These are phyloP conservation scores for Fusarium austroafricanum DNA, from an alignment of 2,329 filamentous ascomycete species.

Conservation along the genomic window DNA sequence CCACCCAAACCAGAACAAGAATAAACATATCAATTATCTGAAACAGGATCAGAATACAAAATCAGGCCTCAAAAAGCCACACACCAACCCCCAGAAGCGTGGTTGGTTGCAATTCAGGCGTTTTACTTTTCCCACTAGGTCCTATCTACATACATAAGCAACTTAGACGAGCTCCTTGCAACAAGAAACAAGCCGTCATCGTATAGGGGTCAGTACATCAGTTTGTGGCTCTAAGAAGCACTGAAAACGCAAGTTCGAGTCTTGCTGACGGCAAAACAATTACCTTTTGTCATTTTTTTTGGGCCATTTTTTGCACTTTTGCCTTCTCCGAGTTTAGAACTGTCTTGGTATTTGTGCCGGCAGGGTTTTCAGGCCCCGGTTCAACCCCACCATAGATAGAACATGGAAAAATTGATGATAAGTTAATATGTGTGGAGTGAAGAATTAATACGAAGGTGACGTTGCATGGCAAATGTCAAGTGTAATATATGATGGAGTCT, in stretches of 20 bases:
- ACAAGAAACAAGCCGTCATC: constrained; percentile 32
- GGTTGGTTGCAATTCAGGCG: not conserved
- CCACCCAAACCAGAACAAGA: not conserved
- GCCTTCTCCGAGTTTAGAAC: not conserved
- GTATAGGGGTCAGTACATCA: constrained; percentile 43
- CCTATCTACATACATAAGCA: not conserved
- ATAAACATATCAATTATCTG: not conserved
- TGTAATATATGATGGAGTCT: not conserved
- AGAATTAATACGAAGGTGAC: no score
- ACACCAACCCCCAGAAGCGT: not conserved
- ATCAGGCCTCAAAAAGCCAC: not conserved
- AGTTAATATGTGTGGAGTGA: no score
- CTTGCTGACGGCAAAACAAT: constrained; percentile 37
- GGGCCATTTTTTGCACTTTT: not conserved
- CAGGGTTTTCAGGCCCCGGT: constrained; percentile 10
- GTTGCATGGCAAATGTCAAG: not conserved
- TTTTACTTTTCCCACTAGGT: not conserved
- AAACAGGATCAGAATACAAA: not conserved
- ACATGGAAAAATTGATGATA: not conserved
- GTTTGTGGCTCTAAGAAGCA: constrained; percentile 40
- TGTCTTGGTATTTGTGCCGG: constrained; percentile 6
- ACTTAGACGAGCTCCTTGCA: not conserved
- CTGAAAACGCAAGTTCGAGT: constrained; percentile 44
- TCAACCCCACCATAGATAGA: constrained; percentile 6
- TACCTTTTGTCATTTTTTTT: constrained; percentile 18